Base-by-base conservation (phyloP, 2,329 filamentous ascomycete species). In the Verticillium zaregamsianum region DNA sequence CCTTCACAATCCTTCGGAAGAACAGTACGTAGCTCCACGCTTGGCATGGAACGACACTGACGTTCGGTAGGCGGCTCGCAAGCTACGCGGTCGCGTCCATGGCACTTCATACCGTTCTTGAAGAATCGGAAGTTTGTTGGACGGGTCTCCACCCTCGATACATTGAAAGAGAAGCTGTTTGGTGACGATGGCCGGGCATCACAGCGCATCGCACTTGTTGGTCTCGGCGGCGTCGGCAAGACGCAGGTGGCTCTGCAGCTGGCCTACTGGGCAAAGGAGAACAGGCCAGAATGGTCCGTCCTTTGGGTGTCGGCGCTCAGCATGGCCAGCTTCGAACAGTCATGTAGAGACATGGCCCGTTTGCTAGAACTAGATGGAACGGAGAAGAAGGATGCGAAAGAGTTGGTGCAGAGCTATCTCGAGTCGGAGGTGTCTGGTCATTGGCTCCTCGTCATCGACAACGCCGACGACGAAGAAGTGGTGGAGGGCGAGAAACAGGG, bases 401-500 rank as follows among this genome's bases (percentile, higher is more conserved):
- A 69, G 45, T 63, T 71, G 61, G 57, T 72, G 59, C 58, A 66
- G 33, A 3, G 33, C 37, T 74, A 70, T 70, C 65, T 73, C 20
- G 64, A 63, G 54, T 57, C 55, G 49, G 59, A 60, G n/a, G 64
- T 67, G 3, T 74, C 75, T 59, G 60, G 23, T 20, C 40, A 66
- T 56, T 76, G 70, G 74, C 66, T 76, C 17, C 63, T 76, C 52
- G 62, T 76, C 23, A 67, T 72, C 35, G 73, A 76, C 66, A 75
- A 75, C 59, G 67, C 73, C 57, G 73, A 76, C 65, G 66, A 65
- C 63, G 69, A 64, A 71, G 65, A 66, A 63, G 56, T 70, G 66
- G 64, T 60, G 63, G 64, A 61, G 40, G 62, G 60, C 56, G 64
- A 33, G 17, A 64, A 65, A 20, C 40, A 55, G 32, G 57, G 11